phyloP scores from a whole-genome alignment of 73 alveolate genomes.

The Blepharisma stoltei region DNA sequence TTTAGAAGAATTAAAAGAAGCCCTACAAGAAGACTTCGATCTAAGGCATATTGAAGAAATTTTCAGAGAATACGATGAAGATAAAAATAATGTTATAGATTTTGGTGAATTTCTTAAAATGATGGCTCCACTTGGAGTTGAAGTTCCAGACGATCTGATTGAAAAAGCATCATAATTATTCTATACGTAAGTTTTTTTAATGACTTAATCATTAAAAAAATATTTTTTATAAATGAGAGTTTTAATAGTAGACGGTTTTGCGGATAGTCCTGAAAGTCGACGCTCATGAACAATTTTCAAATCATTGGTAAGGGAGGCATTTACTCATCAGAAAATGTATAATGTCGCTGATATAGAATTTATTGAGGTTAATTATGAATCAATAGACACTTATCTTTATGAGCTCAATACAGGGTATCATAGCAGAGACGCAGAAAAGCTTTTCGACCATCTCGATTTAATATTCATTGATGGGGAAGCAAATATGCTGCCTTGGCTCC shows the following conservation, averaged over 20 bases:
- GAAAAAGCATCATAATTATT: too few species aligned
- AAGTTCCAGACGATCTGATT: too few species aligned
- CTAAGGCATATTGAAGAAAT: too few species aligned
- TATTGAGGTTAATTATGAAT: slow-evolving; percentile 3
- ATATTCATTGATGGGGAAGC: slow-evolving; percentile 86
- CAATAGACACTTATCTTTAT: slow-evolving; percentile 50
- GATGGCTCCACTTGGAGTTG: too few species aligned
- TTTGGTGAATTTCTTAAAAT: too few species aligned
- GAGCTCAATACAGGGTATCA: slow-evolving; percentile 44
- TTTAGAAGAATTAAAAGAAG: too few species aligned
- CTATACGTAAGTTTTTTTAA: too few species aligned
- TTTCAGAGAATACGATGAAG: too few species aligned
- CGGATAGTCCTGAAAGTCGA: slow-evolving; percentile 29
- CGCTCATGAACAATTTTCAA: slow-evolving; percentile 32
- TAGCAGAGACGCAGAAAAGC: slow-evolving; percentile 43
- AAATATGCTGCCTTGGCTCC: slow-evolving; percentile 75
- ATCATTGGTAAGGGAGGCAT: slow-evolving; percentile 38
- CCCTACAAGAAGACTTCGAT: too few species aligned
- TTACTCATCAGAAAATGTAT: slow-evolving; percentile 24
- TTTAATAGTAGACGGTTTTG: slow-evolving; percentile 46
- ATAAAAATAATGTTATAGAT: too few species aligned
- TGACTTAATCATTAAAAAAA: too few species aligned
- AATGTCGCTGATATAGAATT: slow-evolving; percentile 33
- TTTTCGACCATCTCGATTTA: slow-evolving; percentile 74
- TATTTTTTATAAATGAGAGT: slow-evolving; percentile 41